Evolutionary conservation across 1,284 basidiomycete genomes (phyloP), one percentile per base, ranked within the genome.

Genomic region (Papiliotrema nemorosa): DNA sequence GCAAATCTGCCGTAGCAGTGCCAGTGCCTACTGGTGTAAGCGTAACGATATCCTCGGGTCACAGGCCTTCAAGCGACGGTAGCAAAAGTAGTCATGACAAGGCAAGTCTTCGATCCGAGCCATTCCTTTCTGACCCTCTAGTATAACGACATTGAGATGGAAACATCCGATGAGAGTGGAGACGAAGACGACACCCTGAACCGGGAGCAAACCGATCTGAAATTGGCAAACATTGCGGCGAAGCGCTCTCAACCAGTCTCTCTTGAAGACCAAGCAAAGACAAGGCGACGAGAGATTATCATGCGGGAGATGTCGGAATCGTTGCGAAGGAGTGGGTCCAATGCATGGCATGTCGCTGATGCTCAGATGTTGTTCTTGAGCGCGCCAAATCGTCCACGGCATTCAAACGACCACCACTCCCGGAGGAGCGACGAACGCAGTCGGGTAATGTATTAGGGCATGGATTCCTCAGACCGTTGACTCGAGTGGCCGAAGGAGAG

Each of bases 301-400:
- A 66, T 68, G 58, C 55, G 68, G 42, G 71, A 73, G 46, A 70
- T 73, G 69, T 69, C 66, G 21, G 69, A 70, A 58, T 69, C 67
- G 14, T 52, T 73, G 18, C 47, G 71, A 13, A 52, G 59, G 41
- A 73, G 70, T 72, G 50, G 66, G 70, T 66, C n/a, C 12, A 7
- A 1, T 1, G 22, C 14, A 18, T 16, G 14, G 18, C 22, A 14
- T 31, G 16, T 21, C 21, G 31, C 27, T 53, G 16, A n/a, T 29
- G 29, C 35, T 0, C 38, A 72, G 70, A 71, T 52, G 60, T 73
- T 22, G 66, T 73, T 10, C 59, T 70, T 2, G 71, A 73, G 47
- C 53, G 71, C 38, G 65, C 68, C 41, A 73, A 70, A 50, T 73
- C 70, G n/a, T 60, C 66, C 2, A 64, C 59, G 13, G 51, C 13